A percentile compares a stretch with the other conserved stretches of the same genome.
phyloP scores from a whole-genome alignment of 2,329 filamentous ascomycete genomes.

The Monosporascus sp. region DNA sequence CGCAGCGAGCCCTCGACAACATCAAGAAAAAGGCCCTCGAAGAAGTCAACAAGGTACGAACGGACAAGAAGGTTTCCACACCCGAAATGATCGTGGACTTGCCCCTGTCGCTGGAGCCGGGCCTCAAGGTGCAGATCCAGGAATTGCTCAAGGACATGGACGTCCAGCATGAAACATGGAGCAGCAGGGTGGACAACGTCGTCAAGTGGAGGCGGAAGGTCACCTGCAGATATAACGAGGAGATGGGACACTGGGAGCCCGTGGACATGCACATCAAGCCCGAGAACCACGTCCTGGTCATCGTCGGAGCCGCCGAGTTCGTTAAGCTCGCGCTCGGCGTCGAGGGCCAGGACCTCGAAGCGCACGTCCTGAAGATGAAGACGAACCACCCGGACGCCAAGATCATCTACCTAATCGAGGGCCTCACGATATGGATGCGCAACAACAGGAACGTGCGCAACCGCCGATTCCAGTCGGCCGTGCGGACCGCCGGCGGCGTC shows the following conservation, averaged over 20 bases:
- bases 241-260: conserved; percentile 60
- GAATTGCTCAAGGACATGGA: conserved; percentile 45
- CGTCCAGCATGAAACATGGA: conserved; percentile 40
- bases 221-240: conserved; percentile 55
- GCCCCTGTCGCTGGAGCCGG: conserved; percentile 48
- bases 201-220: conserved; percentile 67
- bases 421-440: conserved; percentile 58
- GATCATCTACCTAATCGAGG: conserved; percentile 68
- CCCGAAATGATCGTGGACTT: conserved; percentile 75
- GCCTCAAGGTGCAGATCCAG: conserved; percentile 39
- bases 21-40: conserved; percentile 59
- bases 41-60: conserved; percentile 67
- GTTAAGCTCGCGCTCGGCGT: conserved; percentile 50
- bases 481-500: conserved; percentile 43
- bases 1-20: conserved; percentile 58
- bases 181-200: conserved; percentile 43
- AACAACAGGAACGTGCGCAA: conserved; percentile 65
- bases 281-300: conserved; percentile 57
- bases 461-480: conserved; percentile 59
- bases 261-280: conserved; percentile 42
- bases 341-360: conserved; percentile 46
- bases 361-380: conserved; percentile 53
- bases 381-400: conserved; percentile 45
- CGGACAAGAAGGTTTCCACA: conserved; percentile 67
- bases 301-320: conserved; percentile 60